Evolutionary conservation across 345 rosid species (phyloP).

Genomic region (Cardamine chenopodiifolia): DNA sequence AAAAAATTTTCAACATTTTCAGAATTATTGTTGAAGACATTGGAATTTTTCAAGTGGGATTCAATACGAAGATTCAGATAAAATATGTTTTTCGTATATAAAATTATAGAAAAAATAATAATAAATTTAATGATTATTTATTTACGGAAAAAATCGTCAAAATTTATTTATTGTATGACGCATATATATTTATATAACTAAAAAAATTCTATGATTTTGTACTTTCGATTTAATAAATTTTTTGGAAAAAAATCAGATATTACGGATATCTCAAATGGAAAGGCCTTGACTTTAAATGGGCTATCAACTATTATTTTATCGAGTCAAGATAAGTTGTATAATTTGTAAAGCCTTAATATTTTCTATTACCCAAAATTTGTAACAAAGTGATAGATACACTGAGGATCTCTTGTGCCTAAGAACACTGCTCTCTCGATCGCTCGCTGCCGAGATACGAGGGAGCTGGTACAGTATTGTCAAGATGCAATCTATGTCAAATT

Average conservation of each 20-base stretch:
- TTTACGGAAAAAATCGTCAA: too few species aligned
- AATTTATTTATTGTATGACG: too few species aligned
- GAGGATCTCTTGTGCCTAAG: constrained; percentile 19
- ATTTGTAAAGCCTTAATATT: neutral
- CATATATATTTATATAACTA: too few species aligned
- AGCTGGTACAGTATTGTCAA: constrained; percentile 5
- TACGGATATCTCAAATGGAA: neutral
- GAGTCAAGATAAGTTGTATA: neutral
- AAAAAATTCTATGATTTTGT: too few species aligned
- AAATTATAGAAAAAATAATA: too few species aligned
- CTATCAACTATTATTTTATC: neutral
- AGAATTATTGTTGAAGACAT: too few species aligned
- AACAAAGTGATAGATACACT: constrained; percentile 14
- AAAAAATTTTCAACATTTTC: too few species aligned
- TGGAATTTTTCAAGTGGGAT: too few species aligned
- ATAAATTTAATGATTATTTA: too few species aligned
- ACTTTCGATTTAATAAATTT: too few species aligned
- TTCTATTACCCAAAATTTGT: constrained; percentile 14
- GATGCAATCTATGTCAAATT: constrained; percentile 8
- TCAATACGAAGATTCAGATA: too few species aligned
- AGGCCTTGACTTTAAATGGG: neutral
- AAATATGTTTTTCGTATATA: too few species aligned
- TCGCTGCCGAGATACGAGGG: constrained; percentile 39
- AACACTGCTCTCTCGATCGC: constrained; percentile 35
- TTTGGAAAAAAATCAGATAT: neutral